Percentiles rank a stretch among this genome's conserved stretches.
These are phyloP conservation scores for Syzygium aromaticum DNA, from an alignment of 345 rosid genomes.

Conservation along the genomic window DNA sequence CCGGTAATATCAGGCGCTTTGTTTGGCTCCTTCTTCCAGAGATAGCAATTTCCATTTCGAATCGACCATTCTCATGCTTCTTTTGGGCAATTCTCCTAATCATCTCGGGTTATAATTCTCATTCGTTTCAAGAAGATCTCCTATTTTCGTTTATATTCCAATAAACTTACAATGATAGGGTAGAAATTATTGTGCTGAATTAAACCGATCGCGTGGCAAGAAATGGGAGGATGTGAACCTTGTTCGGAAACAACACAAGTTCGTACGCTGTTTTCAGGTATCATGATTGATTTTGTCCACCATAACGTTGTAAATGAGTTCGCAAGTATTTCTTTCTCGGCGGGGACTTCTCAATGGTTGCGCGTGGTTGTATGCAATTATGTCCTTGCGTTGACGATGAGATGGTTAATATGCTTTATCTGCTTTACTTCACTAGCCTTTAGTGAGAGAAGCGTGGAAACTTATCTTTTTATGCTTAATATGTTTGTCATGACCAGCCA, in stretches of 20 bases:
- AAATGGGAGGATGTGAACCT: too few species aligned
- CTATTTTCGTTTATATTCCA: not conserved
- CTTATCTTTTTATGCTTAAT: fast-evolving
- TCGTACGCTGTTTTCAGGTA: not conserved
- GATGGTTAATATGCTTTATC: not conserved
- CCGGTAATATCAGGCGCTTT: not conserved
- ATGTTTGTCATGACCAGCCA: not conserved
- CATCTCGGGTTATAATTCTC: not conserved
- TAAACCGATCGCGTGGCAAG: too few species aligned
- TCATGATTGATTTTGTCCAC: not conserved
- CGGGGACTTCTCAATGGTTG: not conserved
- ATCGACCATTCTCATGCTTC: not conserved
- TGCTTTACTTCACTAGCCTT: not conserved
- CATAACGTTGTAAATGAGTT: not conserved
- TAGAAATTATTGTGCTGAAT: not conserved
- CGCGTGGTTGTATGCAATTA: not conserved
- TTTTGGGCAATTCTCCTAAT: not conserved
- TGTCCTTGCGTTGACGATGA: not conserved
- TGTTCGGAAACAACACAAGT: not conserved
- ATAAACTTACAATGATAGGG: not conserved
- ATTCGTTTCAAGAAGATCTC: not conserved
- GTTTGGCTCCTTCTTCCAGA: not conserved
- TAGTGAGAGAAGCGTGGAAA: not conserved
- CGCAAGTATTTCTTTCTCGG: not conserved
- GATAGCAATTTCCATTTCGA: not conserved